These are phyloP conservation scores for Elongisporangium prolatum DNA, from an alignment of 352 stramenopile genomes.

Conservation along the genomic window DNA sequence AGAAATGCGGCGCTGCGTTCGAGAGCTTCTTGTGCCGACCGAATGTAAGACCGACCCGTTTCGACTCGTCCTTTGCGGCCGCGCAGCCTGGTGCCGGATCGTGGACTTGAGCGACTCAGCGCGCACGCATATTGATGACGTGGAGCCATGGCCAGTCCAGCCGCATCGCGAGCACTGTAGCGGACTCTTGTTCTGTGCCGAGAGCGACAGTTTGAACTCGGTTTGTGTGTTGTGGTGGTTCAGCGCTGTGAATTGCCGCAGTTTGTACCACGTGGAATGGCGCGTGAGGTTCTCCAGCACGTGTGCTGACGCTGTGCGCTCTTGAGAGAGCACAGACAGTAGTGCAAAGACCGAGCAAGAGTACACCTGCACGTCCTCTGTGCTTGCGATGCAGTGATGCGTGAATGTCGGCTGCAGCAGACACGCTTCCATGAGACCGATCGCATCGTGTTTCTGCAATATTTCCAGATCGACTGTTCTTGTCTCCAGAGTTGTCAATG, in stretches of 20 bases:
- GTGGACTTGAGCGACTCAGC: slow-evolving; percentile 11
- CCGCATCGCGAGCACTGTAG: slow-evolving; percentile 53
- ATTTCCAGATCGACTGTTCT: slow-evolving; percentile 53
- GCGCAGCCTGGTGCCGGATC: not conserved
- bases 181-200: slow-evolving; percentile 38
- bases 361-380: slow-evolving; percentile 11
- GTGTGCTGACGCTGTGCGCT: slow-evolving; percentile 22
- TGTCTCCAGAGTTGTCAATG: slow-evolving; percentile 12
- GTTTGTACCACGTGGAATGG: slow-evolving; percentile 50
- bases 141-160: slow-evolving; percentile 44
- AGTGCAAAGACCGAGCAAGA: slow-evolving; percentile 21
- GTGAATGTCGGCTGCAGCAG: slow-evolving; percentile 31
- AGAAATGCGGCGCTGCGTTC: not conserved
- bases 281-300: slow-evolving; percentile 35
- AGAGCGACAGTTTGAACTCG: slow-evolving; percentile 32
- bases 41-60: not conserved
- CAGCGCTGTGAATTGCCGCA: slow-evolving; percentile 47
- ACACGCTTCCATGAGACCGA: slow-evolving; percentile 37
- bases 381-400: slow-evolving; percentile 43
- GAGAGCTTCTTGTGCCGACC: not conserved
- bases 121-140: slow-evolving; percentile 34
- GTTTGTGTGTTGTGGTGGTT: slow-evolving; percentile 48
- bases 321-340: slow-evolving; percentile 31
- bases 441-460: slow-evolving; percentile 36
- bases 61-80: not conserved